phyloP scores from a whole-genome alignment of 2,329 filamentous ascomycete species.

The Sarocladium brachiariae region DNA sequence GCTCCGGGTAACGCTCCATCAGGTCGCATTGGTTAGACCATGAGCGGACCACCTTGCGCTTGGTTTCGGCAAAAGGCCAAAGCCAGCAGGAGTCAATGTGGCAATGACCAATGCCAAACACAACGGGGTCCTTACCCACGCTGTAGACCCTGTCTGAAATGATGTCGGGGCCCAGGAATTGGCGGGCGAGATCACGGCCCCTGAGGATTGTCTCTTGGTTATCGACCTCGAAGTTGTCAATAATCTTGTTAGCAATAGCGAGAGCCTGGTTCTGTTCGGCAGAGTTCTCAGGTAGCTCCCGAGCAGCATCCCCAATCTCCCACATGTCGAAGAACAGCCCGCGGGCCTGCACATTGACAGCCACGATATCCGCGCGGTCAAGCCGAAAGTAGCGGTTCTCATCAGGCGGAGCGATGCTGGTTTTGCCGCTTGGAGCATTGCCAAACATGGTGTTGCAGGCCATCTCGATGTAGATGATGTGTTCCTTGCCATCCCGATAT shows the following conservation, averaged over 20 bases:
- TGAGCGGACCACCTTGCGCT: slow-evolving; percentile 88
- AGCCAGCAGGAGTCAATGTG: slow-evolving; percentile 99
- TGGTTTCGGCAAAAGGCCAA: slow-evolving; percentile 97
- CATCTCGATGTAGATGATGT: slow-evolving; percentile 94
- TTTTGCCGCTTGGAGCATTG: slow-evolving; percentile 74
- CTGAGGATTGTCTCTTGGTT: slow-evolving; percentile 70
- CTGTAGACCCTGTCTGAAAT: slow-evolving; percentile 82
- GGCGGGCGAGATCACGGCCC: slow-evolving; percentile 73
- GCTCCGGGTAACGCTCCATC: slow-evolving; percentile 90
- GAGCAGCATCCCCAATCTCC: slow-evolving; percentile 88
- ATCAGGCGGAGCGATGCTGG: slow-evolving; percentile 75
- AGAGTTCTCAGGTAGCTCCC: slow-evolving; percentile 82
- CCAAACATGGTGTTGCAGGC: slow-evolving; percentile 99
- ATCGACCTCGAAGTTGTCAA: slow-evolving; percentile 80
- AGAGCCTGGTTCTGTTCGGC: slow-evolving; percentile 86
- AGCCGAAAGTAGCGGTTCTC: slow-evolving; percentile 79
- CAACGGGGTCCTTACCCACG: slow-evolving; percentile 63
- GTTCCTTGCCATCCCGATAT: slow-evolving; percentile 79
- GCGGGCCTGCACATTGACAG: slow-evolving; percentile 78
- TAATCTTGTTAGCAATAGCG: slow-evolving; percentile 77
- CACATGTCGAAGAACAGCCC: slow-evolving; percentile 87
- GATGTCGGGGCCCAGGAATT: slow-evolving; percentile 74
- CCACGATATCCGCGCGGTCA: slow-evolving; percentile 74
- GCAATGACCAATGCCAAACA: slow-evolving; percentile 89
- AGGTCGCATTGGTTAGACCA: slow-evolving; percentile 97